Evolutionary conservation across 2,329 filamentous ascomycete species (phyloP), one percentile per base, ranked within the genome.

Genomic region (Colletotrichum trifolii): DNA sequence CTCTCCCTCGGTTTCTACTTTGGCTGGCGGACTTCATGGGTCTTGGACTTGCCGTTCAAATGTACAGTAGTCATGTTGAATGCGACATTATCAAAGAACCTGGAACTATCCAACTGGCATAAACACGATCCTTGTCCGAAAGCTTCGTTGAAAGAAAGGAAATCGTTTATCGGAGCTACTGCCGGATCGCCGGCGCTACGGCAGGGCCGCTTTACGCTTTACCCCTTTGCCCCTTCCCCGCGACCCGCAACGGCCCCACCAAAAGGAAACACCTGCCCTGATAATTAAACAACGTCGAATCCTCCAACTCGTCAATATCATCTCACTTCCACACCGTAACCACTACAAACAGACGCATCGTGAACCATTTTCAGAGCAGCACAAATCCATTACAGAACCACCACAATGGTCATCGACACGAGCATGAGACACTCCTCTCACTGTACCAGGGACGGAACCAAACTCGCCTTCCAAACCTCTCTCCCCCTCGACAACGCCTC

Each of bases 391-490:
- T 4, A 25, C 25, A 25, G 4, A 25, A 25, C 12, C 4, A 11
- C 10, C 12, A 42, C 13, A 57, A 65, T 65, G 62, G 52, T 50
- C 25, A 25, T 25, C 13, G 13, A 47, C 35, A 43, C 69, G 70
- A 66, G 53, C 56, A 76, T 77, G 76, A 68, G 74, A 43, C 76
- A 75, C 58, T 67, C 70, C 33, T 67, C 33, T 53, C 55, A 60
- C 48, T 50, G 36, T 52, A 72, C 77, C 52, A 77, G 73, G 54
- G 78, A 80, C 50, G 73, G 71, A 67, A 75, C 74, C 69, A 68
- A 54, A 17, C 70, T 80, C 40, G 73, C 76, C 54, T 75, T 76
- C 56, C 75, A 76, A 53, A 74, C 75, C 40, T 79, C 77, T 12
- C 69, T 75, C 2, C 74, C 74, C 7, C 57, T 75, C 47, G 48